Conservation (phyloP, 2,329 filamentous ascomycete genomes). For the Nemania abortiva region DNA sequence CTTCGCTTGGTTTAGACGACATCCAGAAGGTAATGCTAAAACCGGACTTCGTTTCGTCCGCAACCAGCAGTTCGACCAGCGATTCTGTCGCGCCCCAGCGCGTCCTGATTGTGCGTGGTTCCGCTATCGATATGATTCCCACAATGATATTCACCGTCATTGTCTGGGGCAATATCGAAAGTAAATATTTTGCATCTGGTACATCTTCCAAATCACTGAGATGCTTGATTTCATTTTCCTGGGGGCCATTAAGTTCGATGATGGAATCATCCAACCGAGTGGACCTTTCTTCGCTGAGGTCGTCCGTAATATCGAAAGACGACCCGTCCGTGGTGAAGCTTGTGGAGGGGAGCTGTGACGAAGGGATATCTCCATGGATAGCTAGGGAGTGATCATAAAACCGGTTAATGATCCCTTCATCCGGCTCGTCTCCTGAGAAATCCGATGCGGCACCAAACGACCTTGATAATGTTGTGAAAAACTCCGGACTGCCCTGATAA, state of each 20-base stretch:
- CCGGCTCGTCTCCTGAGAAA: slow-evolving; percentile 52
- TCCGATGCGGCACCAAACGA: slow-evolving; percentile 50
- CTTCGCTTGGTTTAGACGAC: slow-evolving; percentile 48
- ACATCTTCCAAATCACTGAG: slow-evolving; percentile 76
- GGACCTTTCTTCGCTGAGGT: slow-evolving; percentile 50
- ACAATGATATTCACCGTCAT: slow-evolving; percentile 86
- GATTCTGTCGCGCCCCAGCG: slow-evolving; percentile 71
- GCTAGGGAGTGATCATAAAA: slow-evolving; percentile 86
- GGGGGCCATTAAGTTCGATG: slow-evolving; percentile 40
- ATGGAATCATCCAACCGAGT: slow-evolving; percentile 44
- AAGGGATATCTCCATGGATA: slow-evolving; percentile 73
- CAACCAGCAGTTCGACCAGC: slow-evolving; percentile 82
- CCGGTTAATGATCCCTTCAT: slow-evolving; percentile 62
- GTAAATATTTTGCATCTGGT: slow-evolving; percentile 74
- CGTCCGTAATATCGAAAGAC: slow-evolving; percentile 55
- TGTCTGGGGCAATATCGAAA: slow-evolving; percentile 79
- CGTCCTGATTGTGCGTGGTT: slow-evolving; percentile 76
- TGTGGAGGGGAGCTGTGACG: slow-evolving; percentile 65
- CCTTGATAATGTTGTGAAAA: slow-evolving; percentile 62
- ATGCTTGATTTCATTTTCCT: slow-evolving; percentile 52
- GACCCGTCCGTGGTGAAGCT: slow-evolving; percentile 49
- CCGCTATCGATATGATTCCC: slow-evolving; percentile 78
- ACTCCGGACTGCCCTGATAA: slow-evolving; percentile 55
- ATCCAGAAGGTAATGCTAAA: slow-evolving; percentile 92
- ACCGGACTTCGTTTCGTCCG: slow-evolving; percentile 84